phyloP scores from a whole-genome alignment of 2,329 filamentous ascomycete genomes.

The Diaporthe ilicicola region DNA sequence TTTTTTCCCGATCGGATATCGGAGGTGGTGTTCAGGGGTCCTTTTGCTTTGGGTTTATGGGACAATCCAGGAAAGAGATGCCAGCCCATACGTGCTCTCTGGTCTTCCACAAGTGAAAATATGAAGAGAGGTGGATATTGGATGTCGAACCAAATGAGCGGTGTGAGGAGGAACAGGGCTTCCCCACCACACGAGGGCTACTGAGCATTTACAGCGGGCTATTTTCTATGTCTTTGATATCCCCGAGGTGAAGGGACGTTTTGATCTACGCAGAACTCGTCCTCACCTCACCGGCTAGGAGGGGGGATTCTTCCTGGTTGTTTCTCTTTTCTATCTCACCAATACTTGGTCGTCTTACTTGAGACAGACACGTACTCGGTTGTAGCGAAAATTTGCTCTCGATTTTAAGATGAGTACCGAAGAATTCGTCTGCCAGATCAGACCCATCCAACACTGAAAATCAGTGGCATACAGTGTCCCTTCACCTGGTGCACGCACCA shows the following conservation, averaged over 20 bases:
- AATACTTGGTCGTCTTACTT: not conserved
- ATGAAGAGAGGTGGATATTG: not conserved
- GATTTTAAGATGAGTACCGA: not conserved
- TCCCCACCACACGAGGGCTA: constrained; percentile 1
- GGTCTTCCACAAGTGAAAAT: constrained; percentile 11
- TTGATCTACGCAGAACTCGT: not conserved
- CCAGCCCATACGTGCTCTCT: constrained; percentile 15
- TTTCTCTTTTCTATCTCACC: constrained; percentile 3
- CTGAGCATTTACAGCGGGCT: constrained; percentile 30
- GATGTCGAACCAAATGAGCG: constrained; percentile 1
- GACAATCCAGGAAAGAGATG: constrained; percentile 13
- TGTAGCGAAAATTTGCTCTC: constrained; percentile 10
- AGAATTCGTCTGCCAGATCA: constrained; percentile 11
- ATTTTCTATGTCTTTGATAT: constrained; percentile 25
- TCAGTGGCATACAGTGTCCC: not conserved
- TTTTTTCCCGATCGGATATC: constrained; percentile 16
- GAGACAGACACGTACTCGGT: not conserved
- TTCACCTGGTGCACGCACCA: not conserved
- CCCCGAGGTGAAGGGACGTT: constrained; percentile 23
- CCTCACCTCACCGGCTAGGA: constrained; percentile 22
- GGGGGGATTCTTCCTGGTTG: constrained; percentile 14
- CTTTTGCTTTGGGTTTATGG: constrained; percentile 16
- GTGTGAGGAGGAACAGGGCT: constrained; percentile 2
- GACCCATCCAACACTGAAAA: not conserved
- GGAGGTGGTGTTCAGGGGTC: constrained; percentile 25